Evolutionary conservation across 257 asterid species (phyloP), one percentile per base, ranked within the genome.

Genomic region (Solanum lycopersicoides): DNA sequence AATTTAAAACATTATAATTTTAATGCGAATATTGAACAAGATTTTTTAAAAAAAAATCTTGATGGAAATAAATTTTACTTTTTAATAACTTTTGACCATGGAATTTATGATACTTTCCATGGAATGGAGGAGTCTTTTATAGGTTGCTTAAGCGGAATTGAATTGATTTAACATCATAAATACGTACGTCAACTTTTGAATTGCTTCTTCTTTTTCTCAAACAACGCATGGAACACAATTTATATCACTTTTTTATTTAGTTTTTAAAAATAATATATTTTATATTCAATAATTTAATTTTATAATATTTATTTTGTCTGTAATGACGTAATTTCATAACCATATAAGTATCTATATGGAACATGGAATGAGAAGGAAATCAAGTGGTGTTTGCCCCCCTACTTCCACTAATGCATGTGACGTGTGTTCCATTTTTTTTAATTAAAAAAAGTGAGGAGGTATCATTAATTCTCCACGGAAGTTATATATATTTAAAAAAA

Each of bases 281-380:
- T 53, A 53, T 53, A 53, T 53, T 53, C 0, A 53, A 6, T 53
- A 53, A 53, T 53, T 53, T 53, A 6, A 53, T 3, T 10, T 16
- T 53, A 6, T 6, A 53, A 5, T 16, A 53, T 16, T 16, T 16
- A 53, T 53, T 53, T 53, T 16, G 0, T 0, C 0, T 0, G 1
- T 53, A 16, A 6, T 16, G 10, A 18, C 0, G 7, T 16, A 15
- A 53, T 16, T 41, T 53, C 7, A 53, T 53, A 16, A 53, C 1
- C 9, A 53, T 53, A 53, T 0, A 53, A 53, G 0, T 16, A 53
- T 53, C 0, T 53, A 53, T 53, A 15, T 25, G 39, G 9, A 77
- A 2, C 83, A 44, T 44, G 83, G 84, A 45, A 77, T 77, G 84
- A 77, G 65, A 34, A 44, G 39, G 39, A 77, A 77, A 77, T 42